Evolutionary conservation across 1,284 basidiomycete species (phyloP), one percentile per base, ranked within the genome.

Genomic region (Mycosarcoma mackinlayi): DNA sequence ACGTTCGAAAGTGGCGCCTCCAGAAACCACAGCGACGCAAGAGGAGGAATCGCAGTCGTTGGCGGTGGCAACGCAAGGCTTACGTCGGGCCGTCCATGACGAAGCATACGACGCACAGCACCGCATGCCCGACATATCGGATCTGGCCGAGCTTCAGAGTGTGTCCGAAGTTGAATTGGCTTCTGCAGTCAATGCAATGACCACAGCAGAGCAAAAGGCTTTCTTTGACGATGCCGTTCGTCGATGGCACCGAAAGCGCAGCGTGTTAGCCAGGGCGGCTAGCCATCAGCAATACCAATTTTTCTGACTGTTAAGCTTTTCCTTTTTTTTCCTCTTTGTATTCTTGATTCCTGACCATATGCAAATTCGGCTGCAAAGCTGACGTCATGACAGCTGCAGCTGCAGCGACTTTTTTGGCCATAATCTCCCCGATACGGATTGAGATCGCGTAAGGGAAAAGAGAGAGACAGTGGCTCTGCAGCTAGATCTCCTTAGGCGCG

Each of bases 301-400:
- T 45, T 65, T 65, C 31, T 65, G 39, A 47, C 30, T 41, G 33
- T 35, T 35, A 35, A 11, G 33, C 27, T 37, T 42, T 16, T 28
- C 11, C 21, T 30, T 16, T 48, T 13, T 46, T 40, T 39, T 34
- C 9, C 19, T 25, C 1, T 37, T n/a, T 19, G 24, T 47, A 28
- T 49, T 44, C 27, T 9, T 35, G 13, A 11, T 35, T 35, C 2
- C 16, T 35, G 33, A n/a, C 13, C 33, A n/a, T n/a, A n/a, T n/a
- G n/a, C n/a, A n/a, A n/a, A n/a, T n/a, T n/a, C n/a, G n/a, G n/a
- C n/a, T 41, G 38, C 31, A 31, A 21, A 13, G 24, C 37, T 62
- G 59, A 62, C 59, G 59, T 62, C 59, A 62, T 62, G 59, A 51
- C 52, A 55, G 52, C 59, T 51, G 59, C 51, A 48, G n/a, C n/a